Percentiles rank a stretch among this genome's conserved stretches.
phyloP scores from a whole-genome alignment of 768 basidiomycete species.

The Agaricus subrufescens region DNA sequence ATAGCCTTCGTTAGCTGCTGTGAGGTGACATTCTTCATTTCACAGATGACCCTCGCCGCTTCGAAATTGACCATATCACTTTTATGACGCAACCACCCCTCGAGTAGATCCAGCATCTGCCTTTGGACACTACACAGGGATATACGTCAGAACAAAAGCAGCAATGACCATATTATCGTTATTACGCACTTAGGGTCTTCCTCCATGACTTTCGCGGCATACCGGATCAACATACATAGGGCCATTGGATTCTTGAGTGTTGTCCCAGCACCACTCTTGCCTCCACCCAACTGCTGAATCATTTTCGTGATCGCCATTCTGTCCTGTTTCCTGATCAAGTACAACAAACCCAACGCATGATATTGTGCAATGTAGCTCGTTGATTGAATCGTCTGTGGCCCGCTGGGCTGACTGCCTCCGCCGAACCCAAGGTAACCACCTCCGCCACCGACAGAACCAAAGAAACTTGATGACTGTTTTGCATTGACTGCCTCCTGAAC shows the following conservation, averaged over 20 bases:
- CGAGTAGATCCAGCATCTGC: conserved; percentile 90
- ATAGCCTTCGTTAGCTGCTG: conserved; percentile 84
- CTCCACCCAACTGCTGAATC: conserved; percentile 95
- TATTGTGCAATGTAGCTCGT: conserved; percentile 96
- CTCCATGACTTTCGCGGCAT: conserved; percentile 98
- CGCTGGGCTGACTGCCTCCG: conserved; percentile 42
- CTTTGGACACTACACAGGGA: conserved; percentile 64
- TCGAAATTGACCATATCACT: conserved; percentile 99
- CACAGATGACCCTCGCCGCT: conserved; percentile 95
- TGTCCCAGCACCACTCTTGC: conserved; percentile 78
- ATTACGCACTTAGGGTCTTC: conserved; percentile 93
- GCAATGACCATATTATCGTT: not conserved
- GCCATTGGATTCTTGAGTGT: conserved; percentile 95
- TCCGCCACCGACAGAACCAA: conserved; percentile 42
- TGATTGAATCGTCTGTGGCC: conserved; percentile 76
- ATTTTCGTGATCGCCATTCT: conserved; percentile 99
- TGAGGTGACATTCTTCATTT: conserved; percentile 81
- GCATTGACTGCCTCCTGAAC: conserved; percentile 94
- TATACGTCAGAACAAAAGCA: conserved; percentile 1
- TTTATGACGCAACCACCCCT: conserved; percentile 95
- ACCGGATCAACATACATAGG: conserved; percentile 96
- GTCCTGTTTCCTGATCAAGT: conserved; percentile 94
- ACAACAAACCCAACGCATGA: conserved; percentile 90
- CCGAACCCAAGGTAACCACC: conserved; percentile 76
- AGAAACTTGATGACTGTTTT: conserved; percentile 73